These are phyloP conservation scores for Solanum bulbocastanum DNA, from an alignment of 257 asterid genomes.

Conservation along the genomic window DNA sequence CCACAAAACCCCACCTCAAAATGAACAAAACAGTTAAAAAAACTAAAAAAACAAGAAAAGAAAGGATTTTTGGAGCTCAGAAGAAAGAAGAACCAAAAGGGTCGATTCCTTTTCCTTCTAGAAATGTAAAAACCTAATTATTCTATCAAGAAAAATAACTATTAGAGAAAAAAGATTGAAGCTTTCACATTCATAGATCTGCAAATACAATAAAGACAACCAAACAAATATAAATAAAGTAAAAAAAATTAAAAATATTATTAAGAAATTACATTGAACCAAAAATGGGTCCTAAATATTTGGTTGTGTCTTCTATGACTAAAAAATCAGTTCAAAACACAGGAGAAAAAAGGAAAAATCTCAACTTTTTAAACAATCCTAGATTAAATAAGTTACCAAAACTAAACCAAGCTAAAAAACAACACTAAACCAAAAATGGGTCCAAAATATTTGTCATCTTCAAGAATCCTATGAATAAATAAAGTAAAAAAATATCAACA, in stretches of 20 bases:
- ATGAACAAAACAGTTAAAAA: not conserved
- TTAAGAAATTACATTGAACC: not conserved
- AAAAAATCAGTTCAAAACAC: not conserved
- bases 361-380: not conserved
- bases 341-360: not conserved
- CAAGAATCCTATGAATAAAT: not conserved
- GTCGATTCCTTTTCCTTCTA: not conserved
- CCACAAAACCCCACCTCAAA: not conserved
- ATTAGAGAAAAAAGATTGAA: not conserved
- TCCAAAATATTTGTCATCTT: not conserved
- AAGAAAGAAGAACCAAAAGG: not conserved
- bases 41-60: not conserved
- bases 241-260: not conserved
- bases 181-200: conserved; percentile 8
- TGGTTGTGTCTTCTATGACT: not conserved
- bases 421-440: not conserved
- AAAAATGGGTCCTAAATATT: not conserved
- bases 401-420: not conserved
- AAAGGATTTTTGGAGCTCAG: not conserved
- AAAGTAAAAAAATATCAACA: not conserved
- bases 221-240: not conserved
- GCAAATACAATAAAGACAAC: conserved; percentile 6
- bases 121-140: not conserved
- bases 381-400: not conserved
- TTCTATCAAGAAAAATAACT: not conserved